Conservation (phyloP, 2,329 filamentous ascomycete species). For the Arthrobotrys sinensis region DNA sequence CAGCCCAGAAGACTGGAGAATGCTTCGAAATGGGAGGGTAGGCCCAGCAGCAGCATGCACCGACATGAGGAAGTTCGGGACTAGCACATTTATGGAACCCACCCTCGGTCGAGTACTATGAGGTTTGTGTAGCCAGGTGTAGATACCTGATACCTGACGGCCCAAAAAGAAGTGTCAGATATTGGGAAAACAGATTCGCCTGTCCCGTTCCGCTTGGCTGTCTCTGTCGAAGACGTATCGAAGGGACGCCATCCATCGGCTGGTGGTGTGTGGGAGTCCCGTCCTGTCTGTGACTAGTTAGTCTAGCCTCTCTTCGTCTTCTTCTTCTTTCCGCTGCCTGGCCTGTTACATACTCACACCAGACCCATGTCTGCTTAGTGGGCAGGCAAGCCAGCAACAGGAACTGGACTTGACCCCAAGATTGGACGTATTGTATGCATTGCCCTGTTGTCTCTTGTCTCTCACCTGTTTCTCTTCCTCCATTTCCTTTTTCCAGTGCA, state of each 20-base stretch:
- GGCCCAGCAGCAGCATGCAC: conserved; percentile 39
- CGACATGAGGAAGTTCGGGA: conserved; percentile 48
- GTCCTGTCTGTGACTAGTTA: conserved; percentile 34
- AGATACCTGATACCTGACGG: conserved; percentile 29
- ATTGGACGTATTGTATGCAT: conserved; percentile 60
- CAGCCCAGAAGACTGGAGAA: conserved; percentile 61
- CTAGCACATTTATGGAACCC: conserved; percentile 50
- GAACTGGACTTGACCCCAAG: conserved; percentile 53
- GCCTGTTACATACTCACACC: conserved; percentile 58
- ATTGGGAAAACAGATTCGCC: conserved; percentile 60
- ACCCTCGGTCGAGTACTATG: conserved; percentile 15
- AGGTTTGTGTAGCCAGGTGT: conserved; percentile 54
- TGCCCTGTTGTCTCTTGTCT: conserved; percentile 62
- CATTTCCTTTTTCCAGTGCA: conserved; percentile 50
- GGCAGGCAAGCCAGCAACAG: conserved; percentile 49
- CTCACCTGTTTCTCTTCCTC: conserved; percentile 55
- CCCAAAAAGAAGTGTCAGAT: conserved; percentile 32
- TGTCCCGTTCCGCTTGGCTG: conserved; percentile 52
- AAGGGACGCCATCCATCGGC: conserved; percentile 37
- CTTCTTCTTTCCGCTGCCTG: conserved; percentile 49
- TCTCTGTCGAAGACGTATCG: conserved; percentile 36
- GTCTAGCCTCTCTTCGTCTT: conserved; percentile 48
- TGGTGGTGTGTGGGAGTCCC: conserved; percentile 30
- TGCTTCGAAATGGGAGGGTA: conserved; percentile 56
- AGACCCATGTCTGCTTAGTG: conserved; percentile 55